These are phyloP conservation scores for Globisporangium irregulare DNA, from an alignment of 352 stramenopile genomes.

Conservation along the genomic window DNA sequence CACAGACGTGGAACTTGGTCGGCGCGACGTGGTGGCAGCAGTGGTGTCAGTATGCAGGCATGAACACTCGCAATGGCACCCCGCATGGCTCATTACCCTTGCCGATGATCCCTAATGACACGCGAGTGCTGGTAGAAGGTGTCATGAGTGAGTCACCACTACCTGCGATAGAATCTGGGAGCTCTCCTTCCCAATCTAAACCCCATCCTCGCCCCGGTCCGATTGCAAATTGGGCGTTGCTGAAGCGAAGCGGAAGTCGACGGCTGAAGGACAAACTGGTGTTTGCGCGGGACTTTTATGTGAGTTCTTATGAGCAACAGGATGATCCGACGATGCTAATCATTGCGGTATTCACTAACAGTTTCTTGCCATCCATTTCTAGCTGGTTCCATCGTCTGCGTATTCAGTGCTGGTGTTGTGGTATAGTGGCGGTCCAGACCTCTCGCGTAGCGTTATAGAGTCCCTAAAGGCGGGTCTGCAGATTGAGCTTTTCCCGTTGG, in stretches of 20 bases:
- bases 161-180: neutral
- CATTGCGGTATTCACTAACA: neutral
- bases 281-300: slow-evolving; percentile 72
- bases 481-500: slow-evolving; percentile 77
- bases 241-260: slow-evolving; percentile 71
- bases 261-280: slow-evolving; percentile 74
- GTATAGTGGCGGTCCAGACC: slow-evolving; percentile 76
- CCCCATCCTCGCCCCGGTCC: slow-evolving; percentile 45
- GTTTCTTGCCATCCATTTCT: neutral
- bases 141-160: neutral
- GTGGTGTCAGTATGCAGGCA: slow-evolving; percentile 72
- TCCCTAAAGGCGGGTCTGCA: slow-evolving; percentile 35
- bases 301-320: slow-evolving; percentile 29
- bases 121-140: slow-evolving; percentile 3
- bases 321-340: neutral
- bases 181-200: neutral
- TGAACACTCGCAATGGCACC: slow-evolving; percentile 64
- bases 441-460: slow-evolving; percentile 55
- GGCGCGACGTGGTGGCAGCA: slow-evolving; percentile 74
- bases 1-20: slow-evolving; percentile 72
- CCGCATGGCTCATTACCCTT: slow-evolving; percentile 52
- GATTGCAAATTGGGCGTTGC: slow-evolving; percentile 77
- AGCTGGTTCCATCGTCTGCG: slow-evolving; percentile 68
- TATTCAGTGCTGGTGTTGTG: slow-evolving; percentile 69
- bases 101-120: slow-evolving; percentile 35